Percentiles rank a stretch among this genome's conserved stretches.
Conservation (phyloP, 768 basidiomycete species). For the Pleurotus giganteus region DNA sequence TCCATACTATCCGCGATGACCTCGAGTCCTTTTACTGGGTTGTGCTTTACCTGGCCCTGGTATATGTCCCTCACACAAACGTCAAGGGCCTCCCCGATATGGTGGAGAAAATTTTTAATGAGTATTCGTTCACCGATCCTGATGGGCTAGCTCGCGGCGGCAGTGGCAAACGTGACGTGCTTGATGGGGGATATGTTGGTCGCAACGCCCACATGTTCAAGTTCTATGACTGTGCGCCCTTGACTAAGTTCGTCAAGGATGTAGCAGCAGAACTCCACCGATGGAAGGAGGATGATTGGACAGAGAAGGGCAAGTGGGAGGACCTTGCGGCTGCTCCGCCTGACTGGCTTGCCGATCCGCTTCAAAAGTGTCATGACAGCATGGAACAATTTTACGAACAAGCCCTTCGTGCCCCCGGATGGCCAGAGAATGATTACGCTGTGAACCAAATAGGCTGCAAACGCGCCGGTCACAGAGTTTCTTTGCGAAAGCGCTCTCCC, state of each 20-base stretch:
- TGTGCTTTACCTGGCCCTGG: conserved; percentile 14
- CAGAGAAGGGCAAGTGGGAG: background rate
- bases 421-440: background rate
- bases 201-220: background rate
- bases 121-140: background rate
- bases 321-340: background rate
- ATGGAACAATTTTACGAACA: background rate
- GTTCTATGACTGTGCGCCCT: background rate
- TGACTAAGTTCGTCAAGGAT: background rate
- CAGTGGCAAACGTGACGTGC: background rate
- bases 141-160: background rate
- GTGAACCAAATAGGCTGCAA: background rate
- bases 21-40: conserved; percentile 29
- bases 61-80: conserved; percentile 12
- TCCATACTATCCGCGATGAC: conserved; percentile 24
- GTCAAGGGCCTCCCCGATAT: background rate
- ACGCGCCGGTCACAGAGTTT: no score
- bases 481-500: no score
- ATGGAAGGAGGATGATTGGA: background rate
- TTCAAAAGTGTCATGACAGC: no score
- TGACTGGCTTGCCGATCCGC: background rate
- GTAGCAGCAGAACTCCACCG: background rate
- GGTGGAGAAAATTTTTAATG: background rate
- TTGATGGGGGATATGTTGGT: background rate
- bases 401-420: background rate